Percentiles rank a stretch among this genome's conserved stretches.
Evolutionary conservation across 1,139 yeast genomes (phyloP).

Genomic region (Meyerozyma elateridarum): DNA sequence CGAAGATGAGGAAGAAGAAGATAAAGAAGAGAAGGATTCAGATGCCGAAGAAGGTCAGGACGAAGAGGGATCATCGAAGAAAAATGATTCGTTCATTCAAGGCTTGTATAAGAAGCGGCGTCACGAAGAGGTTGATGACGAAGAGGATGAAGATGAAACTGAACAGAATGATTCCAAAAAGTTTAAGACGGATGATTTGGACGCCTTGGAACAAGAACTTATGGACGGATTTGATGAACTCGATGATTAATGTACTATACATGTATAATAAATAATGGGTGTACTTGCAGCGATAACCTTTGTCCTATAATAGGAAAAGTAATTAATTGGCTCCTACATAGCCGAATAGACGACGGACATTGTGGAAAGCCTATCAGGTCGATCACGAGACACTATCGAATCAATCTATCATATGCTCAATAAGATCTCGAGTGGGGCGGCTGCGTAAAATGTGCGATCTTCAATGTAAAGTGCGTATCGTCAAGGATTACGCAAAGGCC

Average conservation of each 20-base stretch:
- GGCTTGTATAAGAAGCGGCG: conserved; percentile 4
- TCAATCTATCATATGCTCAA: too few relatives aligned
- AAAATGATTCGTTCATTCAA: conserved; percentile 3
- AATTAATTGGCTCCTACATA: too few relatives aligned
- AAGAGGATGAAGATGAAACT: conserved; percentile 5
- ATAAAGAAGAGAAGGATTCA: conserved; percentile 6
- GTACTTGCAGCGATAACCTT: too few relatives aligned
- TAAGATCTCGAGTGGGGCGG: too few relatives aligned
- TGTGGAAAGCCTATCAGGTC: too few relatives aligned
- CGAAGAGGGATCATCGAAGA: conserved; percentile 2
- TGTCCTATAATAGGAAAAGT: too few relatives aligned
- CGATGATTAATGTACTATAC: conserved; percentile 18
- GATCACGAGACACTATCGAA: too few relatives aligned
- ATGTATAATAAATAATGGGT: conserved; percentile 5
- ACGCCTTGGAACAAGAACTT: conserved; percentile 43
- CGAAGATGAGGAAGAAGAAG: conserved; percentile 12
- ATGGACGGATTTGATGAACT: conserved; percentile 44
- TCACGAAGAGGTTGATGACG: conserved; percentile 8
- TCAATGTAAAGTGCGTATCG: too few relatives aligned
- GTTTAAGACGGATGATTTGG: conserved; percentile 22
- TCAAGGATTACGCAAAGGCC: too few relatives aligned
- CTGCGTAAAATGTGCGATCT: too few relatives aligned
- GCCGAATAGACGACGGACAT: too few relatives aligned
- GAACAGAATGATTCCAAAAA: conserved; percentile 10
- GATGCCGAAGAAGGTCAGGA: conserved; percentile 4